These are phyloP conservation scores for Patellifolia procumbens DNA, from an alignment of 179 eudicot species.

Conservation along the genomic window DNA sequence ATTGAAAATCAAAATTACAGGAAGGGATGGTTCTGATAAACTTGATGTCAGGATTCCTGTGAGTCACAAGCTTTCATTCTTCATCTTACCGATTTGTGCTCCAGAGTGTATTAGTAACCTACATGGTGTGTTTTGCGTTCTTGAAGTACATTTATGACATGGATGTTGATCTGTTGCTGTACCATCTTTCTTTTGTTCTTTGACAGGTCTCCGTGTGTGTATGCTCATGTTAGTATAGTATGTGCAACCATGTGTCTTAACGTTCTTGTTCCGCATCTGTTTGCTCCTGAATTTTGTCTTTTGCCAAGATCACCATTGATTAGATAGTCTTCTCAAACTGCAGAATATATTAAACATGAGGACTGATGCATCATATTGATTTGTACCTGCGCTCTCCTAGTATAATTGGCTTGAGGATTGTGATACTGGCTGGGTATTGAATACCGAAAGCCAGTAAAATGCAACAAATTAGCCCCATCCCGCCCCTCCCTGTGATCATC, in stretches of 20 bases:
- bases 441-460: not conserved
- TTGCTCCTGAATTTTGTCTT: not conserved
- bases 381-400: not conserved
- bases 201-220: not conserved
- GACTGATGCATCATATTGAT: not conserved
- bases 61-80: slow-evolving; percentile 30
- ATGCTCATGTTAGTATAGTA: not conserved
- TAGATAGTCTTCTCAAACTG: not conserved
- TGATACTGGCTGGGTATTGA: not conserved
- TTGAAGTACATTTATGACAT: not conserved
- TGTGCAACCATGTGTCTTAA: not conserved
- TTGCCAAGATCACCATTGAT: not conserved
- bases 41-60: slow-evolving; percentile 91
- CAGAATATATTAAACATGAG: not conserved
- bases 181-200: not conserved
- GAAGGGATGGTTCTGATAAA: slow-evolving; percentile 81
- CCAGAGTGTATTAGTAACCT: not conserved
- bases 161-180: not conserved
- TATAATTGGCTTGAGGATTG: not conserved
- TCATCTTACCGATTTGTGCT: not conserved
- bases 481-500: no score
- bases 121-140: not conserved
- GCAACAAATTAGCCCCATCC: no score
- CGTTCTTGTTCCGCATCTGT: not conserved
- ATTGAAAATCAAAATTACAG: slow-evolving; percentile 81